Evolutionary conservation across 2,329 filamentous ascomycete species (phyloP).

Genomic region (Colletotrichum theobromicola): DNA sequence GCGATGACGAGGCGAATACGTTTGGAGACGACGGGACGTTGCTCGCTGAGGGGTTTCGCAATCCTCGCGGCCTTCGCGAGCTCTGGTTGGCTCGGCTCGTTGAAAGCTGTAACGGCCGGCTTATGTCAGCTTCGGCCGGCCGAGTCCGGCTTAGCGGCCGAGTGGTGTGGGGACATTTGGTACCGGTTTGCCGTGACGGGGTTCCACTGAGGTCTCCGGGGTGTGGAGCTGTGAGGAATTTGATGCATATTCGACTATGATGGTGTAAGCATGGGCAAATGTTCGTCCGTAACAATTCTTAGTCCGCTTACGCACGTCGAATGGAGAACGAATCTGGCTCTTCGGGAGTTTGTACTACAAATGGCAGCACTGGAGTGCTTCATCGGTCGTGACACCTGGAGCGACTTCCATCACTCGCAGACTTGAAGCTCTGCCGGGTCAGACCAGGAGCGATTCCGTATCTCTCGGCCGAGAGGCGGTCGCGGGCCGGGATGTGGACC

Average conservation of each 20-base stretch:
- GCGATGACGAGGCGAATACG: not conserved
- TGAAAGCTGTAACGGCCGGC: not conserved
- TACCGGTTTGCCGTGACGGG: not conserved
- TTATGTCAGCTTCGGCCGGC: not conserved
- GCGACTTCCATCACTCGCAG: too few species aligned
- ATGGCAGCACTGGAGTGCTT: not conserved
- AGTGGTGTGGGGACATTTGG: accelerated
- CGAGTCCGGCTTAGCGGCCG: not conserved
- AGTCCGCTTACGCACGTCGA: not conserved
- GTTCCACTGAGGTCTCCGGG: not conserved
- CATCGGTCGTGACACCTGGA: too few species aligned
- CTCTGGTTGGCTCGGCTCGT: not conserved
- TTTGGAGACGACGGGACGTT: not conserved
- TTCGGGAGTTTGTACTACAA: not conserved
- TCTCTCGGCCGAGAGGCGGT: not conserved
- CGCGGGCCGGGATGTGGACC: not conserved
- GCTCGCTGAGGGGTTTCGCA: not conserved
- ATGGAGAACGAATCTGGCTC: accelerated
- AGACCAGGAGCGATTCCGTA: not conserved
- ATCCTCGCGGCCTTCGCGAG: not conserved
- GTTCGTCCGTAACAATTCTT: not conserved
- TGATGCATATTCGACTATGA: not conserved
- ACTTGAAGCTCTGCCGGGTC: not conserved
- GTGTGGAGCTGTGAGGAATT: not conserved
- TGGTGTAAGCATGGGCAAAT: not conserved